Evolutionary conservation across 306 rosid species (phyloP), one percentile per base, ranked within the genome.

Genomic region (Trifolium pratense): DNA sequence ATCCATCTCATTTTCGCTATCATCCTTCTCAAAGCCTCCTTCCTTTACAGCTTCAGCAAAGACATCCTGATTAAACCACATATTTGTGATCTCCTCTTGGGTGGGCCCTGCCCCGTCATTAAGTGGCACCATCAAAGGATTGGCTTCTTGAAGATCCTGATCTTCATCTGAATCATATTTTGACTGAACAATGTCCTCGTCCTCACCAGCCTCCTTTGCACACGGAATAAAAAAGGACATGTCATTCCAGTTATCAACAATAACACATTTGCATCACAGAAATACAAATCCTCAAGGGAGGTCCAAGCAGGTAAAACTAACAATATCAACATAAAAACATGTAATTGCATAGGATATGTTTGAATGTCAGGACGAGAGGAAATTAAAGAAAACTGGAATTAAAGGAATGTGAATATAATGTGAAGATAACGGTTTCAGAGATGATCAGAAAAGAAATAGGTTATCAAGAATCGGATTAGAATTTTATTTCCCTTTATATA

Each of bases 61-160:
- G 46, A 94, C 77, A 73, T 88, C 91, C 85, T 91, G 96, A 88
- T 90, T 83, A 80, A 87, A 94, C 99, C 99, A 94, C 76, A 80
- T 84, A 59, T 89, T 85, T 31, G 84, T 82, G 10, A 94, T 69
- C 80, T 94, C 97, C 72, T 91, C 95, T 75, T 80, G 88, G 32
- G 95, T 87, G 67, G 87, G 89, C 56, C 52, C 90, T 14, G 73
- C 76, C 56, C 91, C 92, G 3, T 91, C 96, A 77, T 83, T 87
- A 67, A 91, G 87, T 2, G 91, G 88, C 58, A 91, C 95, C 89
- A 94, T 40, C 37, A 94, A 86, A 73, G 99, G 97, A 76, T 94
- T 94, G 64, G 80, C 86, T 81, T 94, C 97, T 75, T 75, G 84
- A 55, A 75, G 80, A 68, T 25, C 89, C 53, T 75, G 66, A n/a